Percentiles rank a stretch among this genome's conserved stretches.
phyloP scores from a whole-genome alignment of 2,329 filamentous ascomycete species.

The Clonostachys rosea region DNA sequence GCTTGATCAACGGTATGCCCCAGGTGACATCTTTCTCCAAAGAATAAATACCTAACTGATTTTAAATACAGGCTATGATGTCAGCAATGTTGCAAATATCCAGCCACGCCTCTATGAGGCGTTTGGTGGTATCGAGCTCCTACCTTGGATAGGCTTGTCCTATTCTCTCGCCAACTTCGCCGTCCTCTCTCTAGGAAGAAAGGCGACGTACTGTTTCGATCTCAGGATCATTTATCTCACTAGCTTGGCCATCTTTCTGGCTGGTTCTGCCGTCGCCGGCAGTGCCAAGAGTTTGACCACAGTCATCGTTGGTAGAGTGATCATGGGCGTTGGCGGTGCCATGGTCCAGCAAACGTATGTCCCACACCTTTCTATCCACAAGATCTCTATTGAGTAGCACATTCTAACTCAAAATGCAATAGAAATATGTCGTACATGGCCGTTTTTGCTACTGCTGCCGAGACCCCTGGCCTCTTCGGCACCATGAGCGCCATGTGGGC shows the following conservation, averaged over 20 bases:
- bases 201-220: constrained; percentile 22
- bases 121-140: constrained; percentile 26
- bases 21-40: neutral
- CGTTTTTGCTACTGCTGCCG: constrained; percentile 14
- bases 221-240: constrained; percentile 16
- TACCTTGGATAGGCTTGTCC: constrained; percentile 30
- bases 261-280: constrained; percentile 19
- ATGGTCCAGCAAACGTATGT: constrained; percentile 22
- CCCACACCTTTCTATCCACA: neutral
- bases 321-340: constrained; percentile 21
- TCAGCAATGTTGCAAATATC: constrained; percentile 45
- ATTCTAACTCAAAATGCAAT: neutral
- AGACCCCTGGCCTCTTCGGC: constrained; percentile 13
- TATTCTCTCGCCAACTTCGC: constrained; percentile 25
- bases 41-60: neutral
- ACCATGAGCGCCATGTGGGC: constrained; percentile 17
- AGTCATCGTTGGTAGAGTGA: constrained; percentile 21
- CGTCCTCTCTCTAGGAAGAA: constrained; percentile 23
- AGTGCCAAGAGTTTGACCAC: constrained; percentile 16
- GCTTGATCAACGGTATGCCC: constrained; percentile 5
- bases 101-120: constrained; percentile 54
- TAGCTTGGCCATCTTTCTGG: constrained; percentile 16
- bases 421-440: constrained; percentile 12
- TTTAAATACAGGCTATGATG: constrained; percentile 27
- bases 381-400: constrained; percentile 10